phyloP scores from a whole-genome alignment of 495 filamentous ascomycete genomes.

The Evansstolkia leycettana region DNA sequence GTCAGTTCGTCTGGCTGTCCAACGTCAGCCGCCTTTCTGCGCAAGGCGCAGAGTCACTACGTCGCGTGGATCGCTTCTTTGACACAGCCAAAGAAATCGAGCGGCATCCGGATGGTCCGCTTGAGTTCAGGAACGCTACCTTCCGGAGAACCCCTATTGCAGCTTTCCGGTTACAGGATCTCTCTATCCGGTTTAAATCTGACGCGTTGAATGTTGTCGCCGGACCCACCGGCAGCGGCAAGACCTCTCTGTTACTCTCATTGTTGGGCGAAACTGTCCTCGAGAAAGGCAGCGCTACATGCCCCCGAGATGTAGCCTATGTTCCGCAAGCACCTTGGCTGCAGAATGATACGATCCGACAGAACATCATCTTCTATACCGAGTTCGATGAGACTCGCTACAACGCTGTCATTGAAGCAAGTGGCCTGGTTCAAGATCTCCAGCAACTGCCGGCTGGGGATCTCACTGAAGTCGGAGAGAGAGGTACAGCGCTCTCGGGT shows the following conservation, averaged over 20 bases:
- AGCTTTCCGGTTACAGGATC: slow-evolving; percentile 28
- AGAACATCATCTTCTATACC: slow-evolving; percentile 61
- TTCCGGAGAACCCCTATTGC: slow-evolving; percentile 14
- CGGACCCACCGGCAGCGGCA: slow-evolving; percentile 43
- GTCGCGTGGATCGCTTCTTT: slow-evolving; percentile 34
- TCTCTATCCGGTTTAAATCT: slow-evolving; percentile 37
- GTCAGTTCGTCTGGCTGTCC: slow-evolving; percentile 28
- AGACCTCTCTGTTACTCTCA: slow-evolving; percentile 58
- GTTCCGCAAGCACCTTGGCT: slow-evolving; percentile 71
- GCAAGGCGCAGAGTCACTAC: slow-evolving; percentile 29
- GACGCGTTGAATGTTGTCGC: slow-evolving; percentile 39
- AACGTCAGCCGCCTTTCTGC: slow-evolving; percentile 25
- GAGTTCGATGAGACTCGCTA: slow-evolving; percentile 46
- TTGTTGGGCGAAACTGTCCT: slow-evolving; percentile 56
- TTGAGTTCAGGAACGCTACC: slow-evolving; percentile 22
- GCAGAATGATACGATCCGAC: slow-evolving; percentile 66
- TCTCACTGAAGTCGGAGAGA: slow-evolving; percentile 48
- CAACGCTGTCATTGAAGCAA: slow-evolving; percentile 40
- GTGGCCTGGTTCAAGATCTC: slow-evolving; percentile 47
- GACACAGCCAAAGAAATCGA: slow-evolving; percentile 25
- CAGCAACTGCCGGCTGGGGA: slow-evolving; percentile 46
- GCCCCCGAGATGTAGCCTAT: slow-evolving; percentile 66
- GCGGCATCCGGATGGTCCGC: slow-evolving; percentile 27
- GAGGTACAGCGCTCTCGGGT: slow-evolving; percentile 52
- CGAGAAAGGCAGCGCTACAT: slow-evolving; percentile 51